Evolutionary conservation across 2,329 filamentous ascomycete genomes (phyloP).

Genomic region (Ophiosphaerella korrae): DNA sequence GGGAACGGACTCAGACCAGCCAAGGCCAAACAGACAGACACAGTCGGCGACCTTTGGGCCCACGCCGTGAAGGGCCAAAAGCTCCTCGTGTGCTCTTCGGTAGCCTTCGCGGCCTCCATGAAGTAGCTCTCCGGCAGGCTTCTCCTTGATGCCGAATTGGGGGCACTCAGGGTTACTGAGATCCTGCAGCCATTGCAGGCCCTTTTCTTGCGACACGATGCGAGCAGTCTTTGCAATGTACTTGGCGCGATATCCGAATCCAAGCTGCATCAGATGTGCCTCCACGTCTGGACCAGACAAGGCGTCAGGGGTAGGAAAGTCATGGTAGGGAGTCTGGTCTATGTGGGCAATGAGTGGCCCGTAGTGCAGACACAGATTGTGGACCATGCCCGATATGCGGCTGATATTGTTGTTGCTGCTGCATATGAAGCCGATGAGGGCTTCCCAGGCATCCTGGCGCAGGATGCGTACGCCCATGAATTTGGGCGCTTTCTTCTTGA

Average conservation of each 20-base stretch:
- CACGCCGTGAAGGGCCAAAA: constrained; percentile 82
- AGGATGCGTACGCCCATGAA: constrained; percentile 93
- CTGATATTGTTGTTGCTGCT: constrained; percentile 99
- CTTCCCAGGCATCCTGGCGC: constrained; percentile 95
- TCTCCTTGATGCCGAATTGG: constrained; percentile 56
- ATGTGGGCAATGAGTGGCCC: constrained; percentile 76
- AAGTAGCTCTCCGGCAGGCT: constrained; percentile 54
- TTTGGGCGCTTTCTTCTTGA: constrained; percentile 80
- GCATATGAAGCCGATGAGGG: constrained; percentile 92
- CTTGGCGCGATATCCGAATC: constrained; percentile 92
- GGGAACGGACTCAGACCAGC: constrained; percentile 93
- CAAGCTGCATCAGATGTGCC: constrained; percentile 75
- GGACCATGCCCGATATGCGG: constrained; percentile 94
- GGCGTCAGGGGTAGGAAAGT: constrained; percentile 79
- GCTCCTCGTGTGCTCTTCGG: constrained; percentile 76
- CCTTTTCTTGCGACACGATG: constrained; percentile 71
- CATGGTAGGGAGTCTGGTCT: constrained; percentile 75
- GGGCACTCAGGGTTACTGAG: constrained; percentile 79
- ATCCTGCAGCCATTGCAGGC: constrained; percentile 72
- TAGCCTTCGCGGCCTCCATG: constrained; percentile 68
- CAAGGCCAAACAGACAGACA: constrained; percentile 92
- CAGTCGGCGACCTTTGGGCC: constrained; percentile 98
- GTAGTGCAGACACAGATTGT: constrained; percentile 88
- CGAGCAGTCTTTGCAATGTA: constrained; percentile 87
- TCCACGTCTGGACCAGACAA: constrained; percentile 80